A percentile compares a stretch with the other conserved stretches of the same genome.
Evolutionary conservation across 225 moss, liverwort and hornwort species (phyloP).

Genomic region (Neckera pumila): DNA sequence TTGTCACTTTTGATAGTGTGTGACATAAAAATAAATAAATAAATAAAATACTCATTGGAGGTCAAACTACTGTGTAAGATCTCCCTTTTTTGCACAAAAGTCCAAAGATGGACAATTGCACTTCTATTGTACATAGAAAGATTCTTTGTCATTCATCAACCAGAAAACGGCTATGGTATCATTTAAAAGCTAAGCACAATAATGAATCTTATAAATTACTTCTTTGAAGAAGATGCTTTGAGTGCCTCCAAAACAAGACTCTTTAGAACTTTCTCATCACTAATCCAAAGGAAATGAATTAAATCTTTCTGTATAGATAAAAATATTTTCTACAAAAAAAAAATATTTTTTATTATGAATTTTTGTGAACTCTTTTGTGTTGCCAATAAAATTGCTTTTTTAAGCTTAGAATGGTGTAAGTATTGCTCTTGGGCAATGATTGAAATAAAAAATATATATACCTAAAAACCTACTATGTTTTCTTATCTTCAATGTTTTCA

Average conservation of each 20-base stretch:
- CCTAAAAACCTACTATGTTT: background rate
- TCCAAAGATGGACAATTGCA: too few relatives aligned
- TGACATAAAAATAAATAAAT: too few relatives aligned
- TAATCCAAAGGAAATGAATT: background rate
- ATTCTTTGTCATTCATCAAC: too few relatives aligned
- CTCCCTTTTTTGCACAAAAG: too few relatives aligned
- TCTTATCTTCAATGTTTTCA: background rate
- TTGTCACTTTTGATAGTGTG: too few relatives aligned
- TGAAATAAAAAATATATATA: background rate
- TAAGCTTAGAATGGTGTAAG: background rate
- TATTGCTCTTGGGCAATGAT: rapidly evolving
- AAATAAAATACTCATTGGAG: too few relatives aligned
- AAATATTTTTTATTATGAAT: background rate
- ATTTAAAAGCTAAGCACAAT: background rate
- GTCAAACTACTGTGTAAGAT: too few relatives aligned
- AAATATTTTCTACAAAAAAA: background rate
- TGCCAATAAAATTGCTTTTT: rapidly evolving
- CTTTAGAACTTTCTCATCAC: too few relatives aligned
- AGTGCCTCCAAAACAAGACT: background rate
- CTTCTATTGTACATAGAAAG: too few relatives aligned
- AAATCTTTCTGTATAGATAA: background rate
- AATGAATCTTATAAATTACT: background rate
- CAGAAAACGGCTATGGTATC: too few relatives aligned
- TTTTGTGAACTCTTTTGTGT: background rate
- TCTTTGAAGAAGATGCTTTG: background rate